Conservation (phyloP, 768 basidiomycete genomes). For the Coprinopsis strossmayeri region DNA sequence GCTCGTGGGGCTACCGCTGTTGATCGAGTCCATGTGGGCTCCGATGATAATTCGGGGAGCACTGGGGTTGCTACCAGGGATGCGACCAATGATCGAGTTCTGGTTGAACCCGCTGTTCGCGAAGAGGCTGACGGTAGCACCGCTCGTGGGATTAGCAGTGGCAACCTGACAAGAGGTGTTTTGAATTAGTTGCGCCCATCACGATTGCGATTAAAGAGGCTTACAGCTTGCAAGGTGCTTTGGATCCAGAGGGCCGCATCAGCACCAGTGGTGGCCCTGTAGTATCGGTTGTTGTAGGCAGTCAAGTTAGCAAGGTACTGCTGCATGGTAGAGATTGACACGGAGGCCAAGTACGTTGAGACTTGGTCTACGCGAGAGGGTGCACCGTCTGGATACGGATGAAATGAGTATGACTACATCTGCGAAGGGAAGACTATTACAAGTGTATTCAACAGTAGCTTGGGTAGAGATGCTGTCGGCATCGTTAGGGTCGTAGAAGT, state of each 20-base stretch:
- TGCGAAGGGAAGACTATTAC: not conserved
- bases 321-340: constrained; percentile 22
- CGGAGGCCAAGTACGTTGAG: constrained; percentile 15
- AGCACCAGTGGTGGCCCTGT: constrained; percentile 23
- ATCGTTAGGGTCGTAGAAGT: constrained; percentile 20
- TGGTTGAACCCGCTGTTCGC: constrained; percentile 27
- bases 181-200: not conserved
- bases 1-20: constrained; percentile 19
- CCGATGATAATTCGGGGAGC: constrained; percentile 29
- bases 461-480: not conserved
- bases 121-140: constrained; percentile 20
- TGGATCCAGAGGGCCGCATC: constrained; percentile 27
- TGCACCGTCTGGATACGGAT: constrained; percentile 15
- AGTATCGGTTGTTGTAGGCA: constrained; percentile 30
- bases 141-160: constrained; percentile 16
- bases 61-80: constrained; percentile 21
- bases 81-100: constrained; percentile 26
- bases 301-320: constrained; percentile 24
- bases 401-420: not conserved
- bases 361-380: constrained; percentile 21
- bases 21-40: constrained; percentile 34
- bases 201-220: not conserved
- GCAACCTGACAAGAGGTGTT: constrained; percentile 14
- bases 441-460: not conserved
- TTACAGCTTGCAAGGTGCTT: constrained; percentile 19